Base-by-base conservation (phyloP, 2,329 filamentous ascomycete genomes). In the Colletotrichum camelliae region DNA sequence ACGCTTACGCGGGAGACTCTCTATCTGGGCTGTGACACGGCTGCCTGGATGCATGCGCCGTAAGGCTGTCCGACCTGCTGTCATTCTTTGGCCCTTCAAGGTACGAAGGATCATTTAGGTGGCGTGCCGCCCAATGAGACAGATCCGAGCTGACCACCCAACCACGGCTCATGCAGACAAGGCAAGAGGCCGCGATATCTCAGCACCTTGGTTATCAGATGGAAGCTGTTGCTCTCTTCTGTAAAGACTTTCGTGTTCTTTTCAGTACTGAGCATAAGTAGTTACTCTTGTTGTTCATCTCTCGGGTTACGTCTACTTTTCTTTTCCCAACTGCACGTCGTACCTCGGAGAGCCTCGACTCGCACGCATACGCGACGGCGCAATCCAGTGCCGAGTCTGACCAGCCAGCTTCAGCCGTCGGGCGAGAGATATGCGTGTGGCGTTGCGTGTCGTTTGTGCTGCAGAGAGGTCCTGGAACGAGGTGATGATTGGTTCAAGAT, bases 401-500 rank as follows among this genome's bases (percentile, higher is more conserved):
- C 37, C 18, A n/a, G 52, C 18, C 16, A 18, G n/a, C 37, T 5
- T 55, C 31, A 67, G 39, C 31, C 18, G 35, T 60, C 60, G 58
- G 72, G 52, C 60, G 24, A 52, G 27, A 15, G 43, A 7, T 31
- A 13, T 31, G 24, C 48, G 37, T 6, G 61, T 61, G 68, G 62
- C 39, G n/a, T 69, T 31, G 7, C 39, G 21, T 69, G 55, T 33
- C 58, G 58, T 33, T 61, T n/a, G 66, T 67, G 64, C 37, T 24
- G 31, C 52, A 15, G 5, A 18, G 43, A 52, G 15, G 37, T 48
- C 37, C 21, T 29, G 12, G 15, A 35, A n/a, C 7, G 52, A 27
- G 15, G 37, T 18, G 27, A 18, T 69, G 69, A 75, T 75, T 75
- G 62, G 69, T 64, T 72, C 39, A 64, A n/a, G 61, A 37, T 13